Evolutionary conservation across 352 stramenopile species (phyloP).

Genomic region (Phytophthora hibernalis): DNA sequence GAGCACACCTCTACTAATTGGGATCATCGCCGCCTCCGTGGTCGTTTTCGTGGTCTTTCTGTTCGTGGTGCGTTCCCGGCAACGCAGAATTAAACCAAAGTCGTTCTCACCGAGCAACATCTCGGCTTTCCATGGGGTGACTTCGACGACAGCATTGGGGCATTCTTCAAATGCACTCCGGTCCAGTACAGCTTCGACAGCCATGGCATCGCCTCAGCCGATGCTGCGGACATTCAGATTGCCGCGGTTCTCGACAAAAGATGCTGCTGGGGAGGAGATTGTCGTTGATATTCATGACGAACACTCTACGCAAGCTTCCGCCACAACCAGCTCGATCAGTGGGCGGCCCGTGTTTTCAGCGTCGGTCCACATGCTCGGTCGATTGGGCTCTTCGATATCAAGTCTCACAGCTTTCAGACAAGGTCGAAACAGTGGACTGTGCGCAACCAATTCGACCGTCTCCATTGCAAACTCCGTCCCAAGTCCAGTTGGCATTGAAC

Average conservation of each 20-base stretch:
- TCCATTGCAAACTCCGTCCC: not conserved
- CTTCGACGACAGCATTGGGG: conserved; percentile 20
- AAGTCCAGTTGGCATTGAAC: conserved; percentile 1
- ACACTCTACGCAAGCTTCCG: conserved; percentile 6
- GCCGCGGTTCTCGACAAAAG: conserved; percentile 14
- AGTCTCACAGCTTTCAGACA: conserved; percentile 11
- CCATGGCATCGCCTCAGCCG: conserved; percentile 18
- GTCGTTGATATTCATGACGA: conserved; percentile 18
- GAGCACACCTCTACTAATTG: conserved; percentile 16
- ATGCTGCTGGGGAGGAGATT: conserved; percentile 2
- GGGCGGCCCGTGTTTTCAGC: conserved; percentile 31
- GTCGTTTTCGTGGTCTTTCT: conserved; percentile 25
- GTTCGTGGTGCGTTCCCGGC: conserved; percentile 23
- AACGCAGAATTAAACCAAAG: conserved; percentile 18
- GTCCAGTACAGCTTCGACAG: conserved; percentile 21
- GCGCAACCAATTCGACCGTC: conserved; percentile 10
- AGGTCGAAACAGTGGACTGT: conserved; percentile 3
- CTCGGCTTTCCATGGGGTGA: conserved; percentile 28
- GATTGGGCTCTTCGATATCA: conserved; percentile 19
- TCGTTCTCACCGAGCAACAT: conserved; percentile 24
- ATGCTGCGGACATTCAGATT: conserved; percentile 30
- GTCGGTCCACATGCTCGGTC: conserved; percentile 19
- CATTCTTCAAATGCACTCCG: conserved; percentile 12
- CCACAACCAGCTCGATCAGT: conserved; percentile 22
- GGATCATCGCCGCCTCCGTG: conserved; percentile 23